Percentiles rank a stretch among this genome's conserved stretches.
Evolutionary conservation across 2,329 filamentous ascomycete species (phyloP).

Genomic region (Nothophoma quercina): DNA sequence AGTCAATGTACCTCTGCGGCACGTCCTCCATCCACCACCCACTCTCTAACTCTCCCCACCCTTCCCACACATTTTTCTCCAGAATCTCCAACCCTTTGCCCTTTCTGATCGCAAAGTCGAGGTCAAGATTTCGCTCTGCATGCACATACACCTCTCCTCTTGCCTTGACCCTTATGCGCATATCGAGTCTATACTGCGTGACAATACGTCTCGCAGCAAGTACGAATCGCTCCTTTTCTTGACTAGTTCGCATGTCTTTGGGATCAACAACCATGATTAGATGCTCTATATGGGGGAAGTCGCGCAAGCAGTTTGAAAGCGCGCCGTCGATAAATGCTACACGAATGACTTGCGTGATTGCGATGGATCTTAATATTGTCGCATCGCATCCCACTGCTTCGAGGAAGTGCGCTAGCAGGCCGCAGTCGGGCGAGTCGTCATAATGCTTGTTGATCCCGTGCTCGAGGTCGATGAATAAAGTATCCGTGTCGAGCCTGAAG

Average conservation of each 20-base stretch:
- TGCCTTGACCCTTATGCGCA: slow-evolving; percentile 13
- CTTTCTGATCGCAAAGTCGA: slow-evolving; percentile 5
- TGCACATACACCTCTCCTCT: slow-evolving; percentile 14
- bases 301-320: slow-evolving; percentile 27
- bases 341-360: slow-evolving; percentile 24
- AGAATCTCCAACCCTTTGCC: neutral
- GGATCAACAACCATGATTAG: slow-evolving; percentile 27
- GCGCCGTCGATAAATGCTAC: slow-evolving; percentile 26
- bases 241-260: slow-evolving; percentile 8
- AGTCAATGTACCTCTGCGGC: slow-evolving; percentile 17
- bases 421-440: slow-evolving; percentile 30
- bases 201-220: slow-evolving; percentile 29
- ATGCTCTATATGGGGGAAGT: slow-evolving; percentile 26
- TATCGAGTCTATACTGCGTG: slow-evolving; percentile 24
- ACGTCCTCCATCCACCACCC: slow-evolving; percentile 15
- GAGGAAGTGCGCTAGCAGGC: slow-evolving; percentile 30
- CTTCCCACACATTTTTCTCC: slow-evolving; percentile 3
- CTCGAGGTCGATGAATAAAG: slow-evolving; percentile 25
- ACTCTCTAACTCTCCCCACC: slow-evolving; percentile 1
- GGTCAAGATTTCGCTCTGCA: slow-evolving; percentile 1
- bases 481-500: slow-evolving; percentile 31
- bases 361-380: slow-evolving; percentile 18
- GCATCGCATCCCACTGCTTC: slow-evolving; percentile 18
- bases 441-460: slow-evolving; percentile 22
- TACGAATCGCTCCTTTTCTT: slow-evolving; percentile 23